Conservation (phyloP, 345 rosid species). For the Gossypium anomalum region DNA sequence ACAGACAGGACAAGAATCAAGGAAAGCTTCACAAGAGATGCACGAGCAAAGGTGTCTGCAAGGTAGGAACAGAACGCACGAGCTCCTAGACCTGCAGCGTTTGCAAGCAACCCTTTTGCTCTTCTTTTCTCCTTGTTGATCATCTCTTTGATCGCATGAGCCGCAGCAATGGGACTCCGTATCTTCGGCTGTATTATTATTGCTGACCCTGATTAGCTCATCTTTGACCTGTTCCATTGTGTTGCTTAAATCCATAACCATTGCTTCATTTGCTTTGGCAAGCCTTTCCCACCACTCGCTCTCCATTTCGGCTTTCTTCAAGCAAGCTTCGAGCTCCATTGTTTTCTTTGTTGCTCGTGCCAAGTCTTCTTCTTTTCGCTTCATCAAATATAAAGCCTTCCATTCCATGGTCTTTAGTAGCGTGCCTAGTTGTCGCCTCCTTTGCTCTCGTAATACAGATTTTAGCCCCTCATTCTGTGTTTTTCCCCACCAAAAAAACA, state of each 20-base stretch:
- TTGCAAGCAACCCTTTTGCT: constrained; percentile 21
- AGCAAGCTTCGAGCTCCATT: constrained; percentile 36
- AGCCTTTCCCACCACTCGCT: constrained; percentile 30
- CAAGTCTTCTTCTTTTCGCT: constrained; percentile 39
- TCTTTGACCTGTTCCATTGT: constrained; percentile 25
- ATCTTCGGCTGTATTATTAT: constrained; percentile 20
- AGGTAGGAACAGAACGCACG: constrained; percentile 53
- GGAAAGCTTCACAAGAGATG: constrained; percentile 43
- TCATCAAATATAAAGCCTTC: constrained; percentile 23
- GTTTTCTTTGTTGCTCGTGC: constrained; percentile 29
- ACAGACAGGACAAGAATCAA: constrained; percentile 54
- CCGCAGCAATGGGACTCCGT: constrained; percentile 25
- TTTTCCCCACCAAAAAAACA: not conserved
- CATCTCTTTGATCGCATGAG: constrained; percentile 1
- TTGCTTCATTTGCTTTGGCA: constrained; percentile 36
- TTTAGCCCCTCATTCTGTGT: constrained; percentile 34
- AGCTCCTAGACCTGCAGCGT: constrained; percentile 24
- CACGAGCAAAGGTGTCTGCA: constrained; percentile 66
- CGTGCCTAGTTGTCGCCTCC: constrained; percentile 25
- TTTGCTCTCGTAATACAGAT: constrained; percentile 30
- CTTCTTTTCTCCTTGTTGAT: not conserved
- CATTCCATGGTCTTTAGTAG: constrained; percentile 27
- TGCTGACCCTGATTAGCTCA: constrained; percentile 1
- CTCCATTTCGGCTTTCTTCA: constrained; percentile 34
- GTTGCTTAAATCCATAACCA: constrained; percentile 30